Evolutionary conservation across 2,329 filamentous ascomycete genomes (phyloP).

Genomic region (Ilyonectria sp.): DNA sequence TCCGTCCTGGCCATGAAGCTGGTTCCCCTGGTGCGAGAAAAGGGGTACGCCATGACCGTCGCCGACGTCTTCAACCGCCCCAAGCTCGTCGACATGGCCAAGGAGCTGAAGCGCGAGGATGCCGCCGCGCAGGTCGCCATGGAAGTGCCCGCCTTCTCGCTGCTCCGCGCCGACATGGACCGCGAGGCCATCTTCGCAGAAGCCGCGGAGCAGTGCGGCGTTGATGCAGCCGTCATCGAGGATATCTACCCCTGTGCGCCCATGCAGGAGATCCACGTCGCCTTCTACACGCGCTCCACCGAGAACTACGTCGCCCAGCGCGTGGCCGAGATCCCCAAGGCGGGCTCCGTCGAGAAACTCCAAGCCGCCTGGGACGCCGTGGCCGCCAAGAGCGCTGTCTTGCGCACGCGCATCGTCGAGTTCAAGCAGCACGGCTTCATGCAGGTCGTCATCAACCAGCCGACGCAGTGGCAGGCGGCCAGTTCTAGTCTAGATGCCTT

Average conservation of each 20-base stretch:
- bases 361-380: slow-evolving; percentile 59
- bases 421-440: slow-evolving; percentile 58
- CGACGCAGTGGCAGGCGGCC: slow-evolving; percentile 51
- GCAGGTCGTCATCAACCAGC: slow-evolving; percentile 60
- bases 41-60: slow-evolving; percentile 59
- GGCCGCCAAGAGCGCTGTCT: slow-evolving; percentile 55
- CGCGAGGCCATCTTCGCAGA: slow-evolving; percentile 50
- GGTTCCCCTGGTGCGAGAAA: slow-evolving; percentile 58
- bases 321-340: slow-evolving; percentile 57
- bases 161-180: slow-evolving; percentile 52
- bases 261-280: slow-evolving; percentile 68
- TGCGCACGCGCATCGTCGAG: slow-evolving; percentile 65
- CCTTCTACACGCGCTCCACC: slow-evolving; percentile 62
- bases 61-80: slow-evolving; percentile 62
- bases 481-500: slow-evolving; percentile 55
- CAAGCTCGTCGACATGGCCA: slow-evolving; percentile 61
- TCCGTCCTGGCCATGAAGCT: slow-evolving; percentile 66
- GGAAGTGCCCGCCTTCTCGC: slow-evolving; percentile 55
- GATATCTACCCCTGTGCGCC: slow-evolving; percentile 69
- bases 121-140: slow-evolving; percentile 39
- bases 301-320: slow-evolving; percentile 67
- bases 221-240: slow-evolving; percentile 54
- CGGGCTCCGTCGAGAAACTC: slow-evolving; percentile 53
- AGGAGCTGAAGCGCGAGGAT: slow-evolving; percentile 43
- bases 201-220: slow-evolving; percentile 52